Percentiles rank a stretch among this genome's conserved stretches.
phyloP scores from a whole-genome alignment of 2,329 filamentous ascomycete genomes.

The Paraphoma chrysanthemicola region DNA sequence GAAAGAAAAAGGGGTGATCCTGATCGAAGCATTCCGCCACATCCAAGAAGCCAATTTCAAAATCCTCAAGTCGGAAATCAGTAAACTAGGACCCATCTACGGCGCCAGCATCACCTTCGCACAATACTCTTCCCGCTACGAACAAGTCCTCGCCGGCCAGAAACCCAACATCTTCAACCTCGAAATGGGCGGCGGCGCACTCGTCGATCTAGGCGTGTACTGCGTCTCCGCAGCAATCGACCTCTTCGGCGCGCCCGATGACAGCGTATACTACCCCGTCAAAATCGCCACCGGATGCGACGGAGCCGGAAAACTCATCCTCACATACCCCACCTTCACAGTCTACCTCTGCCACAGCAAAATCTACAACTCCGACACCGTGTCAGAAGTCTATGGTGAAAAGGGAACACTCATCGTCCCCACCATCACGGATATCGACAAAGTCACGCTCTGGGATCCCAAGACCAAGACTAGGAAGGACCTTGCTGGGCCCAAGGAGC shows the following conservation, averaged over 20 bases:
- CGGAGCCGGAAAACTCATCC: constrained; percentile 52
- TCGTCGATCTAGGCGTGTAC: constrained; percentile 59
- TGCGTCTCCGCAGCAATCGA: constrained; percentile 56
- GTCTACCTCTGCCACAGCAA: constrained; percentile 54
- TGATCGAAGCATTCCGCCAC: constrained; percentile 59
- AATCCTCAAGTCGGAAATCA: constrained; percentile 47
- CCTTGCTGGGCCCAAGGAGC: constrained; percentile 47
- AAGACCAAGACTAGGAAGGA: constrained; percentile 52
- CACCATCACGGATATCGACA: constrained; percentile 54
- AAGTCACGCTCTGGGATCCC: constrained; percentile 51
- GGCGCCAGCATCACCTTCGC: constrained; percentile 55
- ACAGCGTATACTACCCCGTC: constrained; percentile 52
- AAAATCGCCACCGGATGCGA: constrained; percentile 55
- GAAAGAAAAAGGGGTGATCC: constrained; percentile 49
- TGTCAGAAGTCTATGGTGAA: constrained; percentile 56
- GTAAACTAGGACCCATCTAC: constrained; percentile 51
- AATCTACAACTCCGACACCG: constrained; percentile 53
- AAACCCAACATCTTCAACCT: constrained; percentile 58
- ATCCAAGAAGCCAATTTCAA: constrained; percentile 60
- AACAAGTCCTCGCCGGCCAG: constrained; percentile 55
- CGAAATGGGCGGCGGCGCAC: constrained; percentile 54
- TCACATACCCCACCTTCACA: constrained; percentile 54
- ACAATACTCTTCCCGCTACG: constrained; percentile 55
- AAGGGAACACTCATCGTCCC: constrained; percentile 55
- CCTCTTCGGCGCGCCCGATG: constrained; percentile 54